These are phyloP conservation scores for Fusarium sp. DNA, from an alignment of 2,329 filamentous ascomycete genomes.

Conservation along the genomic window DNA sequence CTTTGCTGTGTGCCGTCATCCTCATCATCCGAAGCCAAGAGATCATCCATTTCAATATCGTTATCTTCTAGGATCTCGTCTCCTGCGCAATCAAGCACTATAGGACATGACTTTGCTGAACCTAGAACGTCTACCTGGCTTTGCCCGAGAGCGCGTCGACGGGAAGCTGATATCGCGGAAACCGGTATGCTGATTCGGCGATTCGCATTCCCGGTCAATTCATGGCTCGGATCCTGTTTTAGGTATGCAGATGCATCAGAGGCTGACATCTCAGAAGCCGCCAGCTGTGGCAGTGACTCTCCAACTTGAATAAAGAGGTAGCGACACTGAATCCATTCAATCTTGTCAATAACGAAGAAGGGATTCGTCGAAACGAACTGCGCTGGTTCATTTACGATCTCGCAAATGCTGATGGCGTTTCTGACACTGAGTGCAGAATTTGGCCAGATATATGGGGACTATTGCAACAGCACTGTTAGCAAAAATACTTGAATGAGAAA, in stretches of 20 bases:
- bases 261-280: conserved; percentile 2
- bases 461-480: conserved; percentile 6
- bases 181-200: conserved; percentile 40
- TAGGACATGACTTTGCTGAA: conserved; percentile 2
- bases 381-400: conserved; percentile 78
- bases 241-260: conserved; percentile 34
- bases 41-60: conserved; percentile 31
- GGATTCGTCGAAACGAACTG: conserved; percentile 66
- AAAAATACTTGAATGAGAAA: background rate
- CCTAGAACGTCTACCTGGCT: background rate
- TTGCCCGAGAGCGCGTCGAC: conserved; percentile 20
- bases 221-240: conserved; percentile 39
- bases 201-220: conserved; percentile 6
- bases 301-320: conserved; percentile 73
- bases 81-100: conserved; percentile 14
- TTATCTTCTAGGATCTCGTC: conserved; percentile 1
- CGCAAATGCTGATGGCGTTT: conserved; percentile 77
- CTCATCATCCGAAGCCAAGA: conserved; percentile 39
- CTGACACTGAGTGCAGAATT: conserved; percentile 69
- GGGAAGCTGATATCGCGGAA: conserved; percentile 40
- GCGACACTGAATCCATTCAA: conserved; percentile 90
- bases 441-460: conserved; percentile 62
- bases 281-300: background rate
- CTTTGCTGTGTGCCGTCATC: background rate
- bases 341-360: conserved; percentile 75